A percentile compares a stretch with the other conserved stretches of the same genome.
phyloP scores from a whole-genome alignment of 2,329 filamentous ascomycete species.

The Xylariaceae sp. region DNA sequence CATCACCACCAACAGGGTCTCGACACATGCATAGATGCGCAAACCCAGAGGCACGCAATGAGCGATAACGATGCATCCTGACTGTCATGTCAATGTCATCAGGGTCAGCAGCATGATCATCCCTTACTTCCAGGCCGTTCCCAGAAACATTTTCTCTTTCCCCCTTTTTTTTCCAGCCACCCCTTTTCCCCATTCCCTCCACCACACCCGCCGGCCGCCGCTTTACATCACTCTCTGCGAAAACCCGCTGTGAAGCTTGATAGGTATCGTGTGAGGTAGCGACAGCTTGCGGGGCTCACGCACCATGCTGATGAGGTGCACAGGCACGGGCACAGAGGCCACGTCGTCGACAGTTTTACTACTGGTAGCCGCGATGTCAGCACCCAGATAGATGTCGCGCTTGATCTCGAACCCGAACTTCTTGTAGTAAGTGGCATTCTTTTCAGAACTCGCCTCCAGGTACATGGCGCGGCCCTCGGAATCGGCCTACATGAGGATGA shows the following conservation, averaged over 20 bases:
- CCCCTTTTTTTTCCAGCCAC: neutral
- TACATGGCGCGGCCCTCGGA: conserved; percentile 63
- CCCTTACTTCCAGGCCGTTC: neutral
- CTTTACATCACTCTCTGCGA: conserved; percentile 17
- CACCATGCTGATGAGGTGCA: conserved; percentile 75
- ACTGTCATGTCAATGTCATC: conserved; percentile 17
- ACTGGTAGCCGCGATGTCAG: conserved; percentile 16
- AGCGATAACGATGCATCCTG: conserved; percentile 7
- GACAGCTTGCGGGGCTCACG: conserved; percentile 54
- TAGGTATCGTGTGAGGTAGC: conserved; percentile 32
- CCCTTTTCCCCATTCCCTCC: conserved; percentile 3
- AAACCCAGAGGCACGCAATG: conserved; percentile 5
- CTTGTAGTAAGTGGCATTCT: conserved; percentile 66
- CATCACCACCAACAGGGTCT: conserved; percentile 1
- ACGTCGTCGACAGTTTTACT: neutral
- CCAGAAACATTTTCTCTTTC: neutral
- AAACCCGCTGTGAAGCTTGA: conserved; percentile 31
- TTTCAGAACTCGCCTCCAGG: conserved; percentile 67
- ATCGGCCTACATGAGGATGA: conserved; percentile 51
- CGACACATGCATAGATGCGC: neutral
- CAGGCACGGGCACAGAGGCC: conserved; percentile 37
- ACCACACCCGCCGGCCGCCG: conserved; percentile 5
- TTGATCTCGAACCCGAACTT: conserved; percentile 68
- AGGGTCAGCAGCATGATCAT: conserved; percentile 10
- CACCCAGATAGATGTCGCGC: conserved; percentile 54